Conservation (phyloP, 2,329 filamentous ascomycete genomes). For the Beauveria asiatica region DNA sequence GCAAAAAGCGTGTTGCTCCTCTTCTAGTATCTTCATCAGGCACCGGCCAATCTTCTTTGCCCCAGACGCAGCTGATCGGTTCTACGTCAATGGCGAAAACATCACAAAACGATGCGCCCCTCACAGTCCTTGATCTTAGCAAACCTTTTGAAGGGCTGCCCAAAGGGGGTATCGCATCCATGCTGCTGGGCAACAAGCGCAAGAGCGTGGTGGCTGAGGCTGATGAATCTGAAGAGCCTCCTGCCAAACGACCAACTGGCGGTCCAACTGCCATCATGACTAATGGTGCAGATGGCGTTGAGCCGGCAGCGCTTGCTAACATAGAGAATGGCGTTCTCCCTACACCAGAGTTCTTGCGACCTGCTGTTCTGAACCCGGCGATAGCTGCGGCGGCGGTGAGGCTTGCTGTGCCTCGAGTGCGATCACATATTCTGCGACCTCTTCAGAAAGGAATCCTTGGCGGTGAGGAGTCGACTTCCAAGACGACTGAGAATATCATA, state of each 20-base stretch:
- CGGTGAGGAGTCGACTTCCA: conserved; percentile 53
- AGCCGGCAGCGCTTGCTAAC: conserved; percentile 60
- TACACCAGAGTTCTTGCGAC: conserved; percentile 77
- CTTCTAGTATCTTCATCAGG: conserved; percentile 85
- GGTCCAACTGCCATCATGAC: conserved; percentile 67
- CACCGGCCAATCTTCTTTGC: conserved; percentile 77
- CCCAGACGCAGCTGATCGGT: conserved; percentile 80
- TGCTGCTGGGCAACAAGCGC: conserved; percentile 89
- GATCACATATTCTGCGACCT: conserved; percentile 73
- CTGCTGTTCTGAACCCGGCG: conserved; percentile 76
- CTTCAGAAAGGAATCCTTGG: conserved; percentile 59
- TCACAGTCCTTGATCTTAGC: conserved; percentile 79
- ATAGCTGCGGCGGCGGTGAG: conserved; percentile 76
- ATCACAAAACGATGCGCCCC: conserved; percentile 62
- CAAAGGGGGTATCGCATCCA: conserved; percentile 73
- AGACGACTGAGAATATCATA: conserved; percentile 60
- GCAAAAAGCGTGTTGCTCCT: conserved; percentile 90
- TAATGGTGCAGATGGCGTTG: conserved; percentile 68
- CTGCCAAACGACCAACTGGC: conserved; percentile 45
- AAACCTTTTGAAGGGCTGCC: conserved; percentile 92
- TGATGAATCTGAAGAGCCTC: conserved; percentile 62
- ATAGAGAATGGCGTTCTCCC: conserved; percentile 52
- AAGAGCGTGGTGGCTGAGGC: conserved; percentile 66
- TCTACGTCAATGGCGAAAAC: conserved; percentile 53
- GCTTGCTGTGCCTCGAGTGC: conserved; percentile 78